A percentile compares a stretch with the other conserved stretches of the same genome.
Conservation (phyloP, 352 stramenopile genomes). For the Phytophthora uliginosa region DNA sequence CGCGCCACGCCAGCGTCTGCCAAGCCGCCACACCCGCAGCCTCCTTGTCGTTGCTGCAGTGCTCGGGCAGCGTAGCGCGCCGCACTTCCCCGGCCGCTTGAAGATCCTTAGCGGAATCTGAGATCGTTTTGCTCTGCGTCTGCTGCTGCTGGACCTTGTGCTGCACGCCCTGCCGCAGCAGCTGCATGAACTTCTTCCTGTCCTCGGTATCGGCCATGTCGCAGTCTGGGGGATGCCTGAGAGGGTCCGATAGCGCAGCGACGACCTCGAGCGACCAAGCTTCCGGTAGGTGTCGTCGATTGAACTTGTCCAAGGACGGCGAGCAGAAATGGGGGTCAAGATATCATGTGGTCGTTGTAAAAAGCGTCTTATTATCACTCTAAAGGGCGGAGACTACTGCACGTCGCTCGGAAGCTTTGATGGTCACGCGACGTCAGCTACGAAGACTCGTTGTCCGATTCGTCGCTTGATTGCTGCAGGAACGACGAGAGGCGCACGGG, state of each 20-base stretch:
- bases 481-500: conserved; percentile 93
- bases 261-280: conserved; percentile 5
- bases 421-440: conserved; percentile 10
- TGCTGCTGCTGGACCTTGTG: conserved; percentile 48
- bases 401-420: background rate
- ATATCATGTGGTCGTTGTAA: conserved; percentile 24
- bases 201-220: conserved; percentile 36
- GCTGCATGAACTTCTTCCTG: conserved; percentile 56
- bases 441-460: conserved; percentile 35
- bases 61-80: conserved; percentile 20
- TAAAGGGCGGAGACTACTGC: background rate
- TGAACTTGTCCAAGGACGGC: conserved; percentile 7
- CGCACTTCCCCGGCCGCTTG: conserved; percentile 23
- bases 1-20: conserved; percentile 82
- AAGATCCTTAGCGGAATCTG: conserved; percentile 18
- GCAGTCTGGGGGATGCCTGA: conserved; percentile 7
- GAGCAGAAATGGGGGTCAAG: conserved; percentile 31
- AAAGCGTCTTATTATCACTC: background rate
- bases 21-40: conserved; percentile 41
- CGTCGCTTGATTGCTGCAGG: conserved; percentile 69
- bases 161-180: conserved; percentile 74
- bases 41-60: conserved; percentile 1
- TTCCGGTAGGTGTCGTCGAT: background rate
- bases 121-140: conserved; percentile 18
- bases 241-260: conserved; percentile 4